Evolutionary conservation across 2,329 filamentous ascomycete species (phyloP).

Genomic region (Exserohilum turcica): DNA sequence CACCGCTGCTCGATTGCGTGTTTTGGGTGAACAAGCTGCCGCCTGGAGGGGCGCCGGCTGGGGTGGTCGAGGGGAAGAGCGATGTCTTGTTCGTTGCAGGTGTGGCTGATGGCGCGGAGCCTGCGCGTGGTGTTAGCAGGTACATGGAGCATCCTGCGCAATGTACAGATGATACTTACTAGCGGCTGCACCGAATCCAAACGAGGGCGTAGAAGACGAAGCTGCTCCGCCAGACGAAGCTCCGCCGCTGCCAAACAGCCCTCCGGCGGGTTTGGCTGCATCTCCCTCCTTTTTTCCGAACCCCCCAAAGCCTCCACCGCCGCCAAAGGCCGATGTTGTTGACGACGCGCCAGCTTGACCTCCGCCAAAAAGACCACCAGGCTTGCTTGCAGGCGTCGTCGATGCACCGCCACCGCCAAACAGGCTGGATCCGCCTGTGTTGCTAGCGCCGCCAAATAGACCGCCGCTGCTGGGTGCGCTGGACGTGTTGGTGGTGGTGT

Average conservation of each 20-base stretch:
- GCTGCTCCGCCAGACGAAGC: conserved; percentile 20
- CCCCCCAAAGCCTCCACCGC: conserved; percentile 21
- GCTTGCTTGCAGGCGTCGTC: conserved; percentile 36
- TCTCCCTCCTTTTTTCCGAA: conserved; percentile 30
- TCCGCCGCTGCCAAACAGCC: conserved; percentile 13
- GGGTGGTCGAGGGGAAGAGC: conserved; percentile 46
- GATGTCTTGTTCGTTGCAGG: conserved; percentile 45
- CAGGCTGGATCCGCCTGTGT: conserved; percentile 22
- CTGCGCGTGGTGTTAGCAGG: conserved; percentile 18
- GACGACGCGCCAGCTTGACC: conserved; percentile 30
- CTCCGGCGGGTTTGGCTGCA: conserved; percentile 33
- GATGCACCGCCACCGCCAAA: conserved; percentile 36
- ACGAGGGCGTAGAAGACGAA: conserved; percentile 24
- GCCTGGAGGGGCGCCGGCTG: conserved; percentile 46
- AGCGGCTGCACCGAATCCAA: conserved; percentile 16
- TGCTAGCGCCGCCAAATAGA: conserved; percentile 22
- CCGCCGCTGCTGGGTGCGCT: conserved; percentile 25
- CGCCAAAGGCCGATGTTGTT: conserved; percentile 12
- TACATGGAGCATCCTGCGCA: neutral
- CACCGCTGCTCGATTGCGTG: conserved; percentile 22
- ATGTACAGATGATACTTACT: conserved; percentile 13
- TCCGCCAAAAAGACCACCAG: conserved; percentile 36
- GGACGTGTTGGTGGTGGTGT: conserved; percentile 17
- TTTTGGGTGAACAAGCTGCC: conserved; percentile 35
- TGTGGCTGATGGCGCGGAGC: conserved; percentile 38